A percentile compares a stretch with the other conserved stretches of the same genome.
These are phyloP conservation scores for Phaffomyces antillensis DNA, from an alignment of 805 yeast genomes.

Conservation along the genomic window DNA sequence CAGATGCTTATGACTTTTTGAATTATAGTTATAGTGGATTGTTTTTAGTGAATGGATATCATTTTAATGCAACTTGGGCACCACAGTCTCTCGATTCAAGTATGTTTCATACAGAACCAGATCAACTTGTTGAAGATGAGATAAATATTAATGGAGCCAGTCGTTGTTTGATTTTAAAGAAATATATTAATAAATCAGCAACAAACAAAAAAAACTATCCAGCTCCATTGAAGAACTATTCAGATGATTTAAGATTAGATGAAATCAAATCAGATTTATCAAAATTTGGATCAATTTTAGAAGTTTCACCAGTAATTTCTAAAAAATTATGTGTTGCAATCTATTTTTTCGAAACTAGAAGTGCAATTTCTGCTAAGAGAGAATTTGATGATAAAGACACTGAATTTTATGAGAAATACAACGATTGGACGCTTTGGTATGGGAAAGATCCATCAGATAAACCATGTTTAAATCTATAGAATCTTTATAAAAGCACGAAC, in stretches of 20 bases:
- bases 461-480: conserved; percentile 30
- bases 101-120: conserved; percentile 12
- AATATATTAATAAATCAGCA: conserved; percentile 20
- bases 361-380: conserved; percentile 54
- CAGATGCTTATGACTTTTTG: conserved; percentile 49
- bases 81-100: conserved; percentile 2
- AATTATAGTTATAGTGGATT: conserved; percentile 44
- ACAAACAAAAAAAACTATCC: conserved; percentile 28
- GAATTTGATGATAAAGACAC: conserved; percentile 32
- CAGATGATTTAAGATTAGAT: conserved; percentile 36
- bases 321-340: conserved; percentile 55
- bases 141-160: conserved; percentile 41
- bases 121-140: conserved; percentile 20
- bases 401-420: conserved; percentile 37
- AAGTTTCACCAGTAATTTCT: conserved; percentile 60
- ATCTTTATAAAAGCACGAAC: background rate
- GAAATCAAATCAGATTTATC: conserved; percentile 43
- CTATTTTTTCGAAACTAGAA: conserved; percentile 48
- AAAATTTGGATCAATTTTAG: conserved; percentile 52
- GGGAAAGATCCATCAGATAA: conserved; percentile 61
- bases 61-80: conserved; percentile 42
- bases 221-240: conserved; percentile 35
- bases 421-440: conserved; percentile 58
- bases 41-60: conserved; percentile 52
- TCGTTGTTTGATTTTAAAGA: conserved; percentile 47